Conservation (phyloP, 106 monocot genomes). For the Acorus gramineus region DNA sequence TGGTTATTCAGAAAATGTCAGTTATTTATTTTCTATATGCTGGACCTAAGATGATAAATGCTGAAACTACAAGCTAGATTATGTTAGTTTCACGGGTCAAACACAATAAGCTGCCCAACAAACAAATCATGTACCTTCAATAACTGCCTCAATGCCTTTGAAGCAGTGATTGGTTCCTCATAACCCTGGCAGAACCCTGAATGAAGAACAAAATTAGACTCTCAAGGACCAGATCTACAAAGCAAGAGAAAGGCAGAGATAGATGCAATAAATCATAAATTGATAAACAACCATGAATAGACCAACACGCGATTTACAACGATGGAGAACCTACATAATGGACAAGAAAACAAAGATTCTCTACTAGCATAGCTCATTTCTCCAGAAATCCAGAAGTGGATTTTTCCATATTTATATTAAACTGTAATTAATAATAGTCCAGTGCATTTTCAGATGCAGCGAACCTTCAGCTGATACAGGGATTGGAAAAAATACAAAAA, state of each 20-base stretch:
- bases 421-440: not conserved
- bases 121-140: conserved; percentile 95
- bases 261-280: not conserved
- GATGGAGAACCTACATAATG: too few relatives aligned
- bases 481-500: not conserved
- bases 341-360: too few relatives aligned
- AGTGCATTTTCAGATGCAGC: not conserved
- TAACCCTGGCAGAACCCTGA: conserved; percentile 68
- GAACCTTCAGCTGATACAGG: not conserved
- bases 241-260: not conserved
- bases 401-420: too few relatives aligned
- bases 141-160: conserved; percentile 68
- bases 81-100: conserved; percentile 22
- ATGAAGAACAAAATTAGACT: conserved; percentile 78
- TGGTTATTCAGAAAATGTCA: not conserved
- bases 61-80: conserved; percentile 1
- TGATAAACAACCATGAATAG: too few relatives aligned
- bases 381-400: too few relatives aligned
- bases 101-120: conserved; percentile 27
- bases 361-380: too few relatives aligned
- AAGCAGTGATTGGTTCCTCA: conserved; percentile 52
- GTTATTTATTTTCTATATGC: not conserved
- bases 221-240: conserved; percentile 18
- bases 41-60: not conserved
- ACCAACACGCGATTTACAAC: too few relatives aligned